Percentiles rank a stretch among this genome's conserved stretches.
phyloP scores from a whole-genome alignment of 2,329 filamentous ascomycete genomes.

The Aspergillus versicolor region DNA sequence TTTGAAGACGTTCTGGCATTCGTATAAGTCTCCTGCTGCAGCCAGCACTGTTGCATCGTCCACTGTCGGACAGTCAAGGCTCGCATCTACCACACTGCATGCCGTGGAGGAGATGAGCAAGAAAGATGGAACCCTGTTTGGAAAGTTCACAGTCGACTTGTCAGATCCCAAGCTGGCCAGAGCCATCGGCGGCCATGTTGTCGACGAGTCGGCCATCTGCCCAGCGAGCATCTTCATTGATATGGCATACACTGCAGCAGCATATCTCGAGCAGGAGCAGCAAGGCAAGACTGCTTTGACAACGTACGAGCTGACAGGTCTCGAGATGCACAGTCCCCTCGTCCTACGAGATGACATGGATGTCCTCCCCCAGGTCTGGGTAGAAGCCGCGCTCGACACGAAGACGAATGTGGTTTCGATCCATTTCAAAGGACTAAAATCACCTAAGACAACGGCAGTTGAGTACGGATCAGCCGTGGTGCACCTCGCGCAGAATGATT shows the following conservation, averaged over 20 bases:
- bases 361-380: background rate
- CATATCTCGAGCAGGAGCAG: slow-evolving; percentile 46
- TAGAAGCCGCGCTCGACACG: background rate
- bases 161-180: slow-evolving; percentile 62
- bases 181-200: slow-evolving; percentile 63
- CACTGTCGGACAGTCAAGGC: background rate
- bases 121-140: slow-evolving; percentile 11
- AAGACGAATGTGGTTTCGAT: background rate
- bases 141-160: slow-evolving; percentile 67
- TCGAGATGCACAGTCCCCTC: background rate
- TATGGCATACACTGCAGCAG: slow-evolving; percentile 63
- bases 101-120: background rate
- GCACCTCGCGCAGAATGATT: background rate
- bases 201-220: slow-evolving; percentile 66
- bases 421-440: background rate
- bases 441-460: background rate
- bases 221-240: slow-evolving; percentile 64
- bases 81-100: background rate
- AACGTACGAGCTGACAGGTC: background rate
- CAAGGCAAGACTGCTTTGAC: background rate
- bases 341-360: background rate
- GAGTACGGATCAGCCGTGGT: background rate
- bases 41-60: background rate
- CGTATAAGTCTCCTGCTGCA: background rate
- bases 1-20: slow-evolving; percentile 6